Percentiles rank a stretch among this genome's conserved stretches.
phyloP scores from a whole-genome alignment of 106 monocot species.

The Posidonia australis region DNA sequence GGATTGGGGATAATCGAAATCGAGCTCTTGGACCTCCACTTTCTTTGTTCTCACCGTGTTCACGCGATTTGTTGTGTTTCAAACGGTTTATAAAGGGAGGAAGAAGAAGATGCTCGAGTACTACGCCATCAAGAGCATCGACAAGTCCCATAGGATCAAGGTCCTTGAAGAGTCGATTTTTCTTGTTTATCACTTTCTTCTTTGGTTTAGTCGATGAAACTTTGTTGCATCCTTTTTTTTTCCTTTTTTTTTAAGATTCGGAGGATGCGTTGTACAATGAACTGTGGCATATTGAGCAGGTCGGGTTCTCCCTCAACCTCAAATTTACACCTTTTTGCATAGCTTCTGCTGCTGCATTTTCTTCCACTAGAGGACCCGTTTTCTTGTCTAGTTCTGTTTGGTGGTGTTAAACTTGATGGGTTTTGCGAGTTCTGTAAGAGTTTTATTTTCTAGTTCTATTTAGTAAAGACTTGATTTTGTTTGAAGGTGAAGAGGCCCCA shows the following conservation, averaged over 20 bases:
- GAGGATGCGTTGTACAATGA: slow-evolving; percentile 62
- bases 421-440: no score
- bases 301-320: slow-evolving; percentile 3
- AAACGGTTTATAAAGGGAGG: slow-evolving; percentile 91
- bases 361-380: neutral
- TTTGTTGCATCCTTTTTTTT: slow-evolving; percentile 2
- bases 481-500: slow-evolving; percentile 96
- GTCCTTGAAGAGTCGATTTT: slow-evolving; percentile 78
- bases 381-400: neutral
- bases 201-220: neutral
- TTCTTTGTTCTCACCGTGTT: neutral
- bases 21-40: no score
- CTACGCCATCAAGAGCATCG: slow-evolving; percentile 92
- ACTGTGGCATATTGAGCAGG: slow-evolving; percentile 97
- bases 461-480: neutral
- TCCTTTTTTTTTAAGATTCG: slow-evolving; percentile 20
- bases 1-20: slow-evolving; percentile 5
- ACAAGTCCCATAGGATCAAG: slow-evolving; percentile 85
- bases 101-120: slow-evolving; percentile 98
- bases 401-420: neutral
- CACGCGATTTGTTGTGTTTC: neutral
- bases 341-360: neutral
- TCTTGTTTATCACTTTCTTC: neutral
- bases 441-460: neutral
- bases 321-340: neutral